Evolutionary conservation across 2,329 filamentous ascomycete genomes (phyloP).

Genomic region (Penicillium sp.): DNA sequence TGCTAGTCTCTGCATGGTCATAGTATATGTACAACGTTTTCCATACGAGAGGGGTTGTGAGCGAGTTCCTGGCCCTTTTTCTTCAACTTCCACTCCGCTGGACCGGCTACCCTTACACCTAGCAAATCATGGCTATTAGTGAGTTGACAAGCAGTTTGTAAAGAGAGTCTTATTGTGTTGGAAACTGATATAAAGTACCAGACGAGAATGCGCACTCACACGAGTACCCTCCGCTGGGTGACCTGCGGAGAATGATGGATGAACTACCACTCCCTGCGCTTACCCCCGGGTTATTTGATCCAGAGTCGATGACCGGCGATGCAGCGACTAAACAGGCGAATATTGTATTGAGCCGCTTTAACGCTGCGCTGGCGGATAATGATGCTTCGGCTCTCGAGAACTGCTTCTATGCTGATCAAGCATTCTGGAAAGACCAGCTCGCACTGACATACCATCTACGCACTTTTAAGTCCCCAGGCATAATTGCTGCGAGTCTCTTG

Average conservation of each 20-base stretch:
- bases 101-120: neutral
- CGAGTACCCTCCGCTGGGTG: constrained; percentile 14
- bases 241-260: constrained; percentile 24
- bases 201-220: neutral
- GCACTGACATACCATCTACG: constrained; percentile 39
- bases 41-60: neutral
- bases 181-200: neutral
- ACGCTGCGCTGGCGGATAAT: constrained; percentile 9
- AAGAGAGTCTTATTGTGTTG: neutral
- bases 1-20: neutral
- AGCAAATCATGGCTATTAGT: neutral
- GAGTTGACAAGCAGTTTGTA: neutral
- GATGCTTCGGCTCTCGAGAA: constrained; percentile 20
- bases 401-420: constrained; percentile 32
- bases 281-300: constrained; percentile 9
- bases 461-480: constrained; percentile 24
- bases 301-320: constrained; percentile 9
- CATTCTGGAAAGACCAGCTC: constrained; percentile 39
- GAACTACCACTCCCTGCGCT: constrained; percentile 25
- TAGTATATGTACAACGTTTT: neutral
- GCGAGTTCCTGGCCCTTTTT: neutral
- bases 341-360: constrained; percentile 9
- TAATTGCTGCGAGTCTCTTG: constrained; percentile 23
- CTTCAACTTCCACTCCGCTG: neutral
- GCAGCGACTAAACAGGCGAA: constrained; percentile 8